Evolutionary conservation across 2,329 filamentous ascomycete genomes (phyloP).

Genomic region (Aspergillus neoniger): DNA sequence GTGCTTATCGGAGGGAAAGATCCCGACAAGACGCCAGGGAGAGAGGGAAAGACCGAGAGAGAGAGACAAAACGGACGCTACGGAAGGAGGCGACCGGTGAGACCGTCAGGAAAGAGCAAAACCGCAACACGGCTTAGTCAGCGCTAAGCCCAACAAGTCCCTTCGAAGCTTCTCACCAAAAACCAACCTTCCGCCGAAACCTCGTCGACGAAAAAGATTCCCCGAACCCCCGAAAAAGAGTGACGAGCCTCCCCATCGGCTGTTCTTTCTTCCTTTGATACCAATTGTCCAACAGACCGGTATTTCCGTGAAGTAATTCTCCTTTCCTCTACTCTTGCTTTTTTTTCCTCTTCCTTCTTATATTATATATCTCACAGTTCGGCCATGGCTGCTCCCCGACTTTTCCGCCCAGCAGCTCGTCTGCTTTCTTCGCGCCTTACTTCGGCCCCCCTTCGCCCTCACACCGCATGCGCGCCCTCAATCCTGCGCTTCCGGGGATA

Average conservation of each 20-base stretch:
- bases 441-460: slow-evolving; percentile 54
- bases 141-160: slow-evolving; percentile 36
- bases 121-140: slow-evolving; percentile 32
- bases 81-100: slow-evolving; percentile 41
- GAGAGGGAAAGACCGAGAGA: not conserved
- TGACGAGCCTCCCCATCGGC: slow-evolving; percentile 8
- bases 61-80: slow-evolving; percentile 10
- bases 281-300: not conserved
- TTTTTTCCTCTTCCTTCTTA: slow-evolving; percentile 17
- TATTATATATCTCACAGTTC: slow-evolving; percentile 34
- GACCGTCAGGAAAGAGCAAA: slow-evolving; percentile 7
- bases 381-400: slow-evolving; percentile 61
- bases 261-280: slow-evolving; percentile 13
- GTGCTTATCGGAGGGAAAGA: slow-evolving; percentile 8
- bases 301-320: slow-evolving; percentile 9
- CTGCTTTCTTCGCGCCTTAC: slow-evolving; percentile 59
- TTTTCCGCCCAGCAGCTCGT: slow-evolving; percentile 66
- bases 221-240: not conserved
- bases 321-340: slow-evolving; percentile 18
- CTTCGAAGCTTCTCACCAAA: slow-evolving; percentile 29
- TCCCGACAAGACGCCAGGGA: slow-evolving; percentile 15
- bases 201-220: slow-evolving; percentile 14
- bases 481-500: slow-evolving; percentile 55
- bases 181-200: slow-evolving; percentile 19
- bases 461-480: slow-evolving; percentile 50